Evolutionary conservation across 1,284 basidiomycete species (phyloP), one percentile per base, ranked within the genome.

Genomic region (Microbotryum saponariae): DNA sequence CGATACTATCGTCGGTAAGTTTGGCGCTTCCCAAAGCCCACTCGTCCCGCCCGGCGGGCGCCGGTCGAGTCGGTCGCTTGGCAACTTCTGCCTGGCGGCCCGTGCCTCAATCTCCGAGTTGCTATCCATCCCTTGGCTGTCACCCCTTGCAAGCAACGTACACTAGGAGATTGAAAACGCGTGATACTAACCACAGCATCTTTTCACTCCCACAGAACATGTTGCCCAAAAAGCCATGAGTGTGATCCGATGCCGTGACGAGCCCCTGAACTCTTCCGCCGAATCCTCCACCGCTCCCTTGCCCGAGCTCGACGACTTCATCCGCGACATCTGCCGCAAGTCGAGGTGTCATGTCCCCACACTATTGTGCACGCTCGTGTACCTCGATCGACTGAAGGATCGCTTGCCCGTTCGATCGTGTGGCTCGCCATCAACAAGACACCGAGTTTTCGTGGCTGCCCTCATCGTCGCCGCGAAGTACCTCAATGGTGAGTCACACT

Each of bases 401-500:
- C 88, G 86, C 72, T 79, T 97, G 51, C 89, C 91, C 8, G 80
- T 27, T 8, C 56, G 58, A 5, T 60, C 63, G 29, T 48, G 68
- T 88, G 90, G 89, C 49, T 85, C 91, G 80, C 83, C 87, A 21
- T 92, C 89, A 75, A 93, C 92, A 7, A 83, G 89, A 55, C 92
- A 96, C 75, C 86, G 93, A 48, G 87, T 97, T 64, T 96, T 97
- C 77, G 82, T 97, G 68, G 92, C 93, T 45, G 87, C 89, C 1
- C 84, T 97, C 71, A 96, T 97, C 75, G 88, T 92, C 51, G 87
- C 93, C 27, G 88, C 91, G 68, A 97, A 97, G 79, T 97, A 97
- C 77, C 83, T 97, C 73, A 97, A 97, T 77, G 93, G 97, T 78
- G n/a, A 96, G 78, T 91, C 89, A 23, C 74, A 73, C 48, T 72